Percentiles rank a stretch among this genome's conserved stretches.
Conservation (phyloP, 495 filamentous ascomycete species). For the Aspergillus homomorphus region DNA sequence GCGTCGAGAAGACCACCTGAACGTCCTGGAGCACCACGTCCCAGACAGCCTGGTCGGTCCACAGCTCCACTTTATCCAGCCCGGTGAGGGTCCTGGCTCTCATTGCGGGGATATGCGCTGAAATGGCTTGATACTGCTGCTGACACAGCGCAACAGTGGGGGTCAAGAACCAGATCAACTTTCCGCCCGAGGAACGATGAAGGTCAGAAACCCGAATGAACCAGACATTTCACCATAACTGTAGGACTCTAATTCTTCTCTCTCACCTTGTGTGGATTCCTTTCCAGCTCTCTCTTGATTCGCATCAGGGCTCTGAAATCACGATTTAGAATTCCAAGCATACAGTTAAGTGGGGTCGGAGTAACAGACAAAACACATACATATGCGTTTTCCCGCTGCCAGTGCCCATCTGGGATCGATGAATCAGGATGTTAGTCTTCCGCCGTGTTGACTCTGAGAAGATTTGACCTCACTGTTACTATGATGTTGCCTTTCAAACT, state of each 20-base stretch:
- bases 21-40: slow-evolving; percentile 64
- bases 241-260: not conserved
- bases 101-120: slow-evolving; percentile 57
- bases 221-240: too few species aligned
- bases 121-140: slow-evolving; percentile 69
- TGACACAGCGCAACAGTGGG: slow-evolving; percentile 71
- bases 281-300: slow-evolving; percentile 73
- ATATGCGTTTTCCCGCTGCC: slow-evolving; percentile 91
- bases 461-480: slow-evolving; percentile 58
- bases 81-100: slow-evolving; percentile 65
- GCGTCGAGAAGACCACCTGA: slow-evolving; percentile 73
- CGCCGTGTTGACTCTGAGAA: not conserved
- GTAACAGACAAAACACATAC: slow-evolving; percentile 45
- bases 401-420: slow-evolving; percentile 72
- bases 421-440: not conserved
- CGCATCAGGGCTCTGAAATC: slow-evolving; percentile 64
- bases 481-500: slow-evolving; percentile 79
- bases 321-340: slow-evolving; percentile 8
- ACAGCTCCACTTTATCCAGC: slow-evolving; percentile 65
- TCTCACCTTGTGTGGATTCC: slow-evolving; percentile 56
- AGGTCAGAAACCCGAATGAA: too few species aligned
- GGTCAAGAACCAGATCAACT: slow-evolving; percentile 84
- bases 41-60: slow-evolving; percentile 72
- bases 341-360: not conserved
- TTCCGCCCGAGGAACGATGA: not conserved